A percentile compares a stretch with the other conserved stretches of the same genome.
These are phyloP conservation scores for Aureobasidium sp. DNA, from an alignment of 2,329 filamentous ascomycete genomes.

Conservation along the genomic window DNA sequence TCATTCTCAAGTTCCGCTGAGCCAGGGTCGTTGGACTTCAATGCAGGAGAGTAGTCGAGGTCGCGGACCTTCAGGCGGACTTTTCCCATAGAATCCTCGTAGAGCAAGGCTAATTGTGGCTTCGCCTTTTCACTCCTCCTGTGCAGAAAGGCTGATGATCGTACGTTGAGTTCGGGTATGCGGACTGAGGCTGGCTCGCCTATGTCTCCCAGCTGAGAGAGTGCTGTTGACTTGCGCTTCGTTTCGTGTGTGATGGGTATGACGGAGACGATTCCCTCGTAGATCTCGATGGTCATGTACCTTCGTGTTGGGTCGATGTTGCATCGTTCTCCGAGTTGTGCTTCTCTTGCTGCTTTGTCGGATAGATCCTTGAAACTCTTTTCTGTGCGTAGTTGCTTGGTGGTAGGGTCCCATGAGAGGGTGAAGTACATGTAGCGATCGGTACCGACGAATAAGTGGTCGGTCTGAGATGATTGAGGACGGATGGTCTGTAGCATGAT, in stretches of 20 bases:
- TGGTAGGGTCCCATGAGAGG: slow-evolving; percentile 64
- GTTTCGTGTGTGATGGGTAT: slow-evolving; percentile 49
- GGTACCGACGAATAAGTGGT: slow-evolving; percentile 88
- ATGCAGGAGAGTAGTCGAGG: slow-evolving; percentile 40
- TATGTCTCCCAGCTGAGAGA: slow-evolving; percentile 45
- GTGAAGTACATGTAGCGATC: slow-evolving; percentile 88
- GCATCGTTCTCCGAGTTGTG: slow-evolving; percentile 74
- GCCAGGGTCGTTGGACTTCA: slow-evolving; percentile 35
- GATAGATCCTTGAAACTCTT: slow-evolving; percentile 52
- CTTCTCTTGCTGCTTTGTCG: slow-evolving; percentile 57
- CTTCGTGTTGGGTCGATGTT: slow-evolving; percentile 71
- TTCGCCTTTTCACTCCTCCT: slow-evolving; percentile 32
- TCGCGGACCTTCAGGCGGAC: slow-evolving; percentile 48
- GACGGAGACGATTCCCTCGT: slow-evolving; percentile 58
- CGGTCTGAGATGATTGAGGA: slow-evolving; percentile 62
- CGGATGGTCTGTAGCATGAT: slow-evolving; percentile 74
- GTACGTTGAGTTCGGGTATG: slow-evolving; percentile 58
- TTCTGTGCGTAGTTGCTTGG: slow-evolving; percentile 45
- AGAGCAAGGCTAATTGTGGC: slow-evolving; percentile 56
- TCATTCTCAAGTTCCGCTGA: slow-evolving; percentile 47
- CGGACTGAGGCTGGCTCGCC: slow-evolving; percentile 53
- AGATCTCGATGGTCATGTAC: slow-evolving; percentile 59
- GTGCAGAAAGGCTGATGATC: slow-evolving; percentile 58
- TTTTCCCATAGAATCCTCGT: slow-evolving; percentile 52
- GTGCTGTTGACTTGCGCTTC: slow-evolving; percentile 41